Base-by-base conservation (phyloP, 2,329 filamentous ascomycete genomes). In the Pestalotiopsis sp. region DNA sequence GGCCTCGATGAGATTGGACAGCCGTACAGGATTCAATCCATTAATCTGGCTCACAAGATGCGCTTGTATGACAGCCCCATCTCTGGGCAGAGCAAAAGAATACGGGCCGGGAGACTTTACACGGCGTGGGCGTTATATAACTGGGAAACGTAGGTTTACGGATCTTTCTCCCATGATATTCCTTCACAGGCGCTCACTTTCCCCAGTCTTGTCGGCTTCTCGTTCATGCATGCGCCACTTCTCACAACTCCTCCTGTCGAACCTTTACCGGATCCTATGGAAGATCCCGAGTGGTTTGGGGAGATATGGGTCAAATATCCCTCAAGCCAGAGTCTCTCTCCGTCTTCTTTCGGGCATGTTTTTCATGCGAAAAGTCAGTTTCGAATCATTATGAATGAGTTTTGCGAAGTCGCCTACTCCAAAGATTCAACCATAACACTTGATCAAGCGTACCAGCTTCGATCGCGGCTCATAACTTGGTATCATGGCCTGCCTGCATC, bases 1-100 rank as follows among this genome's bases (percentile, higher is more conserved):
- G 80, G 80, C 1, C 67, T 80, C 0, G 82, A 83, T 61, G 77
- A 78, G 69, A 73, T 83, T 27, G 81, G 82, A 0, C 75, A 77
- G 61, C 70, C 77, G 0, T 83, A 80, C 36, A 72, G 75, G 1
- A 41, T 79, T 0, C 78, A 79, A 4, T 74, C 78, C 1, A 67
- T 82, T 0, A 69, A 73, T 0, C 71, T 84, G 69, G 80, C 80
- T 2, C 65, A 75, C 0, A 70, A 77, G 4, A 71, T 83, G 2
- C 67, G 74, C 1, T 70, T 83, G 1, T 81, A 81, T 14, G 68
- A 66, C 0, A 58, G 67, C 3, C 65, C 69, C 1, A 70, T 67
- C 2, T 67, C 69, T 5, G 70, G 69, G 9, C 65, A 73, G 11
- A 69, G 69, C 20, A 68, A 68, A 2, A 72, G 74, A n/a, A 66